Percentiles rank a stretch among this genome's conserved stretches.
Evolutionary conservation across 1,284 basidiomycete species (phyloP).

Genomic region (Apiotrichum laibachii): DNA sequence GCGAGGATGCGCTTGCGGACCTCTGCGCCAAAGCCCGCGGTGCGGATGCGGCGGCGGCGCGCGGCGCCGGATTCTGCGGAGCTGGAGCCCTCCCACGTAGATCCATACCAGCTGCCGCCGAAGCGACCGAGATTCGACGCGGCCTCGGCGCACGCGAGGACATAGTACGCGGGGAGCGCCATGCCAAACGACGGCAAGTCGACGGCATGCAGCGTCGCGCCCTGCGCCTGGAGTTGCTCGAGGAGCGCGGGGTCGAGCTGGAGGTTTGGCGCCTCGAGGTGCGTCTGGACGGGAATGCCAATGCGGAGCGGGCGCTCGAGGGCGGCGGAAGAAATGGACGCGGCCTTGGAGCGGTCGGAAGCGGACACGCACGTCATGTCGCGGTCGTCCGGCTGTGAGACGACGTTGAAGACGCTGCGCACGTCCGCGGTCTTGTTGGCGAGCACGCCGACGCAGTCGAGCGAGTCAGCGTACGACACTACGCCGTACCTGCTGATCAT

Average conservation of each 20-base stretch:
- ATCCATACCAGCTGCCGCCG: conserved; percentile 69
- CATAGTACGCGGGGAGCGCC: conserved; percentile 90
- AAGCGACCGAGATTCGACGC: conserved; percentile 89
- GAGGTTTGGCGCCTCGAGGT: conserved; percentile 25
- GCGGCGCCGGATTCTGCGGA: conserved; percentile 53
- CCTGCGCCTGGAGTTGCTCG: conserved; percentile 57
- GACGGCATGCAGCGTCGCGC: conserved; percentile 70
- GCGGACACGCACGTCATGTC: conserved; percentile 73
- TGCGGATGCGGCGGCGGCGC: conserved; percentile 60
- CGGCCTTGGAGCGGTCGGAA: conserved; percentile 49
- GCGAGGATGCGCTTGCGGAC: conserved; percentile 85
- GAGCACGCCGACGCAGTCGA: conserved; percentile 90
- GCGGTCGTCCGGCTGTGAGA: conserved; percentile 65
- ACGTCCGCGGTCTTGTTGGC: conserved; percentile 59
- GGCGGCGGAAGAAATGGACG: neutral
- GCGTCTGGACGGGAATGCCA: conserved; percentile 37
- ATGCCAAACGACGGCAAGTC: conserved; percentile 73
- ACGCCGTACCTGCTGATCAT: conserved; percentile 88
- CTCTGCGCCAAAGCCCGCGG: conserved; percentile 77
- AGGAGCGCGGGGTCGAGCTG: conserved; percentile 51
- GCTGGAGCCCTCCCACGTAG: conserved; percentile 43
- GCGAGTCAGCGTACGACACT: conserved; percentile 86
- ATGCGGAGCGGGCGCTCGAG: conserved; percentile 28
- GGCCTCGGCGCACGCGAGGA: conserved; percentile 89
- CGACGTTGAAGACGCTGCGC: conserved; percentile 60